phyloP scores from a whole-genome alignment of 306 rosid genomes.

The Morella rubra region DNA sequence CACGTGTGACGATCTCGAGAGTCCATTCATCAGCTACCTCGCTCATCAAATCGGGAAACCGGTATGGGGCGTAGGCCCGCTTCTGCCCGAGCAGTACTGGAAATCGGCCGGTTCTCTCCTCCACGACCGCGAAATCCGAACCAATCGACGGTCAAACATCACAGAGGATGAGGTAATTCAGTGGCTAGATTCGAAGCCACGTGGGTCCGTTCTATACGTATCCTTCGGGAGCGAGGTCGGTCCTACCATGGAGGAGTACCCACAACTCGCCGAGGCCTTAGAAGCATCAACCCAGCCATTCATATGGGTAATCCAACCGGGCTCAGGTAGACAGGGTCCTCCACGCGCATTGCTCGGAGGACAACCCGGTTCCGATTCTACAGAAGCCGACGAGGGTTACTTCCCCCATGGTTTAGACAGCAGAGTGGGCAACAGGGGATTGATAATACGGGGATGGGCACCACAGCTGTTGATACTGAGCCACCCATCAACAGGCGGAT shows the following conservation, averaged over 20 bases:
- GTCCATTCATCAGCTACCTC: conserved; percentile 45
- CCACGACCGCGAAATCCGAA: conserved; percentile 40
- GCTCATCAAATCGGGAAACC: conserved; percentile 34
- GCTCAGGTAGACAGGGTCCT: conserved; percentile 40
- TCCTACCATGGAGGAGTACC: conserved; percentile 43
- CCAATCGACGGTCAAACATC: conserved; percentile 33
- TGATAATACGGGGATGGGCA: conserved; percentile 74
- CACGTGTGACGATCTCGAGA: conserved; percentile 73
- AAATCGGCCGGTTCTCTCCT: conserved; percentile 36
- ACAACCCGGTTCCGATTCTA: not conserved
- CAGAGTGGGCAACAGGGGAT: conserved; percentile 46
- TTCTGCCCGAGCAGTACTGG: conserved; percentile 64
- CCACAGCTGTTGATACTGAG: conserved; percentile 73
- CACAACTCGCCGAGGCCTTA: conserved; percentile 37
- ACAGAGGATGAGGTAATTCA: conserved; percentile 51
- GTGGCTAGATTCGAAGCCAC: conserved; percentile 57
- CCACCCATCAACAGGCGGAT: conserved; percentile 70
- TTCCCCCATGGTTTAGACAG: conserved; percentile 44
- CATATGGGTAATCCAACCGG: conserved; percentile 57
- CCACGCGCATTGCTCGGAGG: not conserved
- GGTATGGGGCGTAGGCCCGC: conserved; percentile 74
- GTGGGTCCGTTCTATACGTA: conserved; percentile 51
- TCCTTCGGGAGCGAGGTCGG: conserved; percentile 58
- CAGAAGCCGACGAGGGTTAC: conserved; percentile 30
- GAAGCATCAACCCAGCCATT: conserved; percentile 41